Conservation (phyloP, 2,329 filamentous ascomycete genomes). For the Tolypocladium sp. region DNA sequence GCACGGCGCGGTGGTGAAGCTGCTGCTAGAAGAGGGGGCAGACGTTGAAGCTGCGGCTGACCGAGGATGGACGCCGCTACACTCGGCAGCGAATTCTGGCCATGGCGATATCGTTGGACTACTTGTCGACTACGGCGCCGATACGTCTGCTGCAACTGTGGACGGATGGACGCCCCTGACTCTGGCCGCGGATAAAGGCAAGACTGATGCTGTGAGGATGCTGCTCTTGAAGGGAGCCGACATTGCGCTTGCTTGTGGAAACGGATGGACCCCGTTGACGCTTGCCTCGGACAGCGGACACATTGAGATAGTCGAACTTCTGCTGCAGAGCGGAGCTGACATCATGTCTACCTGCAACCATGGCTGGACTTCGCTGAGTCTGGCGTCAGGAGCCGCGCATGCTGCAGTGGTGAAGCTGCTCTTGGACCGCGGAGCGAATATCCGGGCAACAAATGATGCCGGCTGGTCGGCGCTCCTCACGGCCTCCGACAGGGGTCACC, state of each 20-base stretch:
- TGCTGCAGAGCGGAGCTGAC: conserved; percentile 4
- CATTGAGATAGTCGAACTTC: conserved; percentile 1
- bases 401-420: neutral
- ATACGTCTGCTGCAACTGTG: neutral
- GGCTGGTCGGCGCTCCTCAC: neutral
- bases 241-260: conserved; percentile 1
- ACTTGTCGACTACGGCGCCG: conserved; percentile 3
- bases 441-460: neutral
- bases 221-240: conserved; percentile 1
- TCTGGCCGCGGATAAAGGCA: conserved; percentile 4
- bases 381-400: neutral
- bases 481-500: neutral
- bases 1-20: conserved; percentile 1
- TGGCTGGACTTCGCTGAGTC: conserved; percentile 1
- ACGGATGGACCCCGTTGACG: conserved; percentile 2
- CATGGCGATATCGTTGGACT: conserved; percentile 1
- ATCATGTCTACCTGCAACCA: conserved; percentile 1
- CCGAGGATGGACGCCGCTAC: conserved; percentile 6
- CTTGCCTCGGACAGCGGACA: conserved; percentile 2
- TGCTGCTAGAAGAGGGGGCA: conserved; percentile 6
- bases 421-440: conserved; percentile 8
- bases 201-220: neutral
- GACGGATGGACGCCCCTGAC: conserved; percentile 7
- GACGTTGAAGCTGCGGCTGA: conserved; percentile 3
- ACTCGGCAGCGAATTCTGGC: conserved; percentile 7